Base-by-base conservation (phyloP, 345 rosid genomes). In the Zanthoxylum bungeanum region DNA sequence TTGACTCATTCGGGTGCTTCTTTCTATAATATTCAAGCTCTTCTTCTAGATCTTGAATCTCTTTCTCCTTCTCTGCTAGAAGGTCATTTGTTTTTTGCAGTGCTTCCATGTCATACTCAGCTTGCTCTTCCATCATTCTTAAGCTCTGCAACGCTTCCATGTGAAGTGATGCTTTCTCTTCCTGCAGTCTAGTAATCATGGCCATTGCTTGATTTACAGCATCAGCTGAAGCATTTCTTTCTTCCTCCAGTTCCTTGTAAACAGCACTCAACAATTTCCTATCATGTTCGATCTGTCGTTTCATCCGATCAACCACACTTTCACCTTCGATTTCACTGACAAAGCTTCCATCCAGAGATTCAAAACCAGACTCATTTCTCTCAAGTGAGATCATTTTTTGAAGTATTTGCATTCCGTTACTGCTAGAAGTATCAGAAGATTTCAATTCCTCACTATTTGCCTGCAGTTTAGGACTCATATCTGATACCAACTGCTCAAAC, bases 161-260 rank as follows among this genome's bases (percentile, higher is more conserved):
- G 55, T 88, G 93, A 47, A 93, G 88, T 5, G 85, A 65, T 1
- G 97, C 97, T 74, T 93, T 95, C 85, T 95, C 98, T 80, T 95
- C 99, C 77, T 95, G 99, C 72, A 95, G 71, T 76, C 94, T 82
- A 52, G 97, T 95, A 71, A 95, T 95, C 99, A 95, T 95, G 59
- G 98, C 97, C 99, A 93, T 88, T 16, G 99, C 90, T 82, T 95
- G 98, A 85, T 93, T 95, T 62, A 89, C 87, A 56, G 99, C 87
- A 60, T 89, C 73, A 0, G 98, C 80, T 9, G 99, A 88, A 46
- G 99, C 93, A 65, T 80, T 95, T 82, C 97, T 92, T 80, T 95
- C 99, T 86, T 91, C 99, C 77, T 95, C 98, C 65, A 95, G 53
- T 73, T 95, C 99, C 86, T 80, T 88, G 64, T 88, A 91, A 73